Evolutionary conservation across 805 yeast species (phyloP), one percentile per base, ranked within the genome.

Genomic region (Metschnikowia colocasiae): DNA sequence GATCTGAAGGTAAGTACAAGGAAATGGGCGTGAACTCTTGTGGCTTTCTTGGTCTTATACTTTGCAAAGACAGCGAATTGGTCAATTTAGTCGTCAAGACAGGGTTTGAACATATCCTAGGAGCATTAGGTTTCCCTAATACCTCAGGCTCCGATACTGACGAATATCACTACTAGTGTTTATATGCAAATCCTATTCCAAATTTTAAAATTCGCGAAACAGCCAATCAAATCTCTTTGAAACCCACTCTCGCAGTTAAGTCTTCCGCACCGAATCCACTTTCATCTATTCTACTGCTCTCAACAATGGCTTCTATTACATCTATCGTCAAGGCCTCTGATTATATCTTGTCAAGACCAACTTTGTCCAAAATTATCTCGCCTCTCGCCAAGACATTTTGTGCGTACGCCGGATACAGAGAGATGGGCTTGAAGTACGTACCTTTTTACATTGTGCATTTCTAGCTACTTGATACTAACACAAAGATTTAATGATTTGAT

Each of bases 381-480:
- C 98, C 99, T 55, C 77, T 84, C 33, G 86, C 97, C 40, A 80
- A 83, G 63, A 74, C 80, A 58, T 91, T 85, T 72, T 74, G 79
- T 58, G 74, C 82, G 57, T 77, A 79, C 56, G 78, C 96, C 48
- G 98, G 98, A 50, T 94, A 94, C 87, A 87, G 98, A 78, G 81
- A 90, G 69, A 71, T 94, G 75, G 99, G 99, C 46, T 80, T 94
- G 61, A 88, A 74, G 76, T 70, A 60, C 40, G 67, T 64, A 54
- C 5, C 8, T 40, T 31, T 31, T 22, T 15, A 16, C 22, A 18
- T 15, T 10, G 13, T 10, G 23, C n/a, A 12, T 20, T 30, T 9
- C n/a, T 5, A 39, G 29, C n/a, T 9, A 15, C 19, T 12, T 5
- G 13, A 49, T 50, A 58, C 61, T 56, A 57, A 64, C 62, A 33